Conservation (phyloP, 192 early-diverging fungal species). For the Chytriomyces sp. region DNA sequence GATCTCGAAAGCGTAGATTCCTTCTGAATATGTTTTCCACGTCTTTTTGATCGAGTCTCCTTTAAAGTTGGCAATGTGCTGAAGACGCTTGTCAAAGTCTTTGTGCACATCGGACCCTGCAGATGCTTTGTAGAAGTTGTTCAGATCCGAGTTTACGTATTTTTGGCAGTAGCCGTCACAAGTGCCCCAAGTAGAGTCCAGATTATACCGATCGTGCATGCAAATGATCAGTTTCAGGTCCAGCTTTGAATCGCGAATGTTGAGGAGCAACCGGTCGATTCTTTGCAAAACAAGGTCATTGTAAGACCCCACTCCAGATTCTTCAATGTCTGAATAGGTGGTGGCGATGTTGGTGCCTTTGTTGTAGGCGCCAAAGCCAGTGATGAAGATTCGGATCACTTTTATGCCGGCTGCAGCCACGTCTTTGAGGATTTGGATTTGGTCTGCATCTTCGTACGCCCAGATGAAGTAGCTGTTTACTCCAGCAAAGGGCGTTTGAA, state of each 20-base stretch:
- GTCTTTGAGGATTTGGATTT: conserved; percentile 10
- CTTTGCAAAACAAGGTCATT: conserved; percentile 25
- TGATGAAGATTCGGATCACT: conserved; percentile 33
- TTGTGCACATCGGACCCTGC: neutral
- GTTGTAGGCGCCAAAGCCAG: conserved; percentile 16
- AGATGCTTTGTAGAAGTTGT: neutral
- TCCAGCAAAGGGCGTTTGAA: conserved; percentile 21
- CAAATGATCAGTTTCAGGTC: conserved; percentile 19
- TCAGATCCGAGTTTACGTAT: neutral
- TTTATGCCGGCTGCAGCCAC: conserved; percentile 1
- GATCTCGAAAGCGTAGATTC: conserved; percentile 33
- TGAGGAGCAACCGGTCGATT: conserved; percentile 25
- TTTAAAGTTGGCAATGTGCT: conserved; percentile 30
- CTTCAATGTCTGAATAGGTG: conserved; percentile 18
- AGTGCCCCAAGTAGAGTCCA: conserved; percentile 30
- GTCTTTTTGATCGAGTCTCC: conserved; percentile 15
- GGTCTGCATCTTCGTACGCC: neutral
- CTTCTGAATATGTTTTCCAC: conserved; percentile 33
- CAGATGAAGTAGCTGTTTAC: conserved; percentile 36
- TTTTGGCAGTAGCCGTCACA: conserved; percentile 35
- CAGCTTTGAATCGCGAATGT: neutral
- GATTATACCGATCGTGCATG: conserved; percentile 35
- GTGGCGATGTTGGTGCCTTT: conserved; percentile 29
- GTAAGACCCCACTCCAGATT: conserved; percentile 13
- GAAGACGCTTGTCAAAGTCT: conserved; percentile 22